Evolutionary conservation across 2,329 filamentous ascomycete species (phyloP), one percentile per base, ranked within the genome.

Genomic region (Colletotrichum shisoi): DNA sequence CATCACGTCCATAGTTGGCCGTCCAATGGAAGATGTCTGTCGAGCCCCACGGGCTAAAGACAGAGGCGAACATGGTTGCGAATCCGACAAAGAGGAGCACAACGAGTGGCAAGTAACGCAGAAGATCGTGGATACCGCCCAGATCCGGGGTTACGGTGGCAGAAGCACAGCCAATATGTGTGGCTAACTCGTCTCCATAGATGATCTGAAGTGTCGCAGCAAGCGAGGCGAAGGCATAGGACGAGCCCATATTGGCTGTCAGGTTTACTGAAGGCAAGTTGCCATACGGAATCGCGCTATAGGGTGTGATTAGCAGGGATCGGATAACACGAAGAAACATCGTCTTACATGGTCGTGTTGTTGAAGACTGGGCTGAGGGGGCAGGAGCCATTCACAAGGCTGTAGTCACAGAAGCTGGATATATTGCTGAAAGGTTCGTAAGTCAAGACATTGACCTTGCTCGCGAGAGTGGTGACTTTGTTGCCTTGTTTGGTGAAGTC

Each of bases 1-100:
- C 91, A 73, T 99, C 95, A 72, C 94, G 89, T 42, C 95, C 95
- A 76, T 96, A 98, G 76, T 99, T 99, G 74, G 93, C 96, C n/a
- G 93, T 93, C 93, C 94, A 99, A 71, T 92, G 89, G 76, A 98
- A 98, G 21, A 94, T 84, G 75, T 99, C 91, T 8, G 88, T 88
- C 1, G 93, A 92, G 21, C 95, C 95, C 94, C 95, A 99, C 0
- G 95, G 95, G 74, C 94, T 97, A 75, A 89, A 94, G 44, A 96
- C 92, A 57, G 89, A 91, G 3, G 95, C 93, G 71, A 93, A 88
- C 42, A 94, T 82, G 7, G 94, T 97, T 15, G 94, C 93, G 65
- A 93, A 78, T 2, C 89, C 95, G 52, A 96, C 92, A 46, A 94
- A 83, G 3, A 94, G 80, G 39, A 99, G 83, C 27, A 97, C 87